These are phyloP conservation scores for Hansenula anomala DNA, from an alignment of 1,139 yeast genomes.

Conservation along the genomic window DNA sequence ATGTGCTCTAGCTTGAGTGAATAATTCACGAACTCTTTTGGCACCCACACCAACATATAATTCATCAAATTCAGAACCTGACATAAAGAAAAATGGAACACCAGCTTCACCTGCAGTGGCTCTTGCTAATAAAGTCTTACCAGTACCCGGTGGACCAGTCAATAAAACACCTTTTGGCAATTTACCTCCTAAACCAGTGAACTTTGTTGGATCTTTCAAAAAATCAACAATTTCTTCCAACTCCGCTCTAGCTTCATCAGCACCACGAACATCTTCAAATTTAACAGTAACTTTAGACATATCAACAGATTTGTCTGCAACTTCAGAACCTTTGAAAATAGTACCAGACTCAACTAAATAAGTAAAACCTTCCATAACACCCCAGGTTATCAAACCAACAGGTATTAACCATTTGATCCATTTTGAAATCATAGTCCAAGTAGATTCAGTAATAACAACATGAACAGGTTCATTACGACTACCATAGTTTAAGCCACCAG, in stretches of 20 bases:
- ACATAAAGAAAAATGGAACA: conserved; percentile 97
- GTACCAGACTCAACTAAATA: conserved; percentile 84
- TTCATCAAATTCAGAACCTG: conserved; percentile 97
- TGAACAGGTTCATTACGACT: conserved; percentile 68
- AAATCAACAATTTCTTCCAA: conserved; percentile 96
- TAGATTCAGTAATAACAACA: conserved; percentile 83
- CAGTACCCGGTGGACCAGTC: conserved; percentile 99
- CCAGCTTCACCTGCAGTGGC: conserved; percentile 99
- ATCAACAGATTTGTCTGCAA: conserved; percentile 73
- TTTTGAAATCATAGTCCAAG: conserved; percentile 69
- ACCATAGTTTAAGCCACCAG: conserved; percentile 25
- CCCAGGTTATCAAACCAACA: conserved; percentile 66
- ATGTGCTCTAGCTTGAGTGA: conserved; percentile 87
- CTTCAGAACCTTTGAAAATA: conserved; percentile 71
- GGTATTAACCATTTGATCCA: conserved; percentile 92
- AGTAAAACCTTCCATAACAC: conserved; percentile 70
- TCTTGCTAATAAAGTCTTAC: conserved; percentile 93
- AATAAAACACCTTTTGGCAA: conserved; percentile 94
- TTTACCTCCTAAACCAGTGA: conserved; percentile 95
- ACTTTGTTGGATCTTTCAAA: conserved; percentile 90
- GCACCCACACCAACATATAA: conserved; percentile 99
- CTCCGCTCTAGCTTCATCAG: conserved; percentile 97
- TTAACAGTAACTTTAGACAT: conserved; percentile 83
- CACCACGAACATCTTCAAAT: conserved; percentile 93
- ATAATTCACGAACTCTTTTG: conserved; percentile 90